Conservation (phyloP, 2,329 filamentous ascomycete species). For the Venturiaceae sp. region DNA sequence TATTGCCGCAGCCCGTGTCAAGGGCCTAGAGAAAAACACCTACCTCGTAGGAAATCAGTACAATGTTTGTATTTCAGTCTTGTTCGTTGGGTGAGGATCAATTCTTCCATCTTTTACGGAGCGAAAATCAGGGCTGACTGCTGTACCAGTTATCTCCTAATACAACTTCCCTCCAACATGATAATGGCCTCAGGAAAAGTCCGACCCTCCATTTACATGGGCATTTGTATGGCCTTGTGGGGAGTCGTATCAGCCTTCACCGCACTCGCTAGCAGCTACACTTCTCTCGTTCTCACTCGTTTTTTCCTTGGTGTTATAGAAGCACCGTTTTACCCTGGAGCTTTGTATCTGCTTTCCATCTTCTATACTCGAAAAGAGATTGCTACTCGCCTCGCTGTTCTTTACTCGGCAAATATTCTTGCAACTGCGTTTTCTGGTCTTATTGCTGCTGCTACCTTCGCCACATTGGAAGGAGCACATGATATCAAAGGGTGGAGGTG, state of each 20-base stretch:
- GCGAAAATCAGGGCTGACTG: not conserved
- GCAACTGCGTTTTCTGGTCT: conserved; percentile 31
- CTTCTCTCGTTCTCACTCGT: conserved; percentile 33
- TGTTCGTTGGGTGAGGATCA: conserved; percentile 4
- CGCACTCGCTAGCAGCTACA: conserved; percentile 33
- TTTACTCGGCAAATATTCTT: conserved; percentile 29
- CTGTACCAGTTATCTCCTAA: conserved; percentile 43
- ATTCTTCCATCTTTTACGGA: not conserved
- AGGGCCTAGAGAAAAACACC: not conserved
- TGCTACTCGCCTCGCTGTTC: conserved; percentile 24
- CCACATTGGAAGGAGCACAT: conserved; percentile 10
- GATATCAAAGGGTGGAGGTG: conserved; percentile 12
- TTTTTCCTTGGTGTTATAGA: conserved; percentile 41
- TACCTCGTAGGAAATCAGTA: not conserved
- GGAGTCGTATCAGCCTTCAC: conserved; percentile 34
- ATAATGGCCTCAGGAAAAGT: conserved; percentile 38
- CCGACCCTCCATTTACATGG: conserved; percentile 44
- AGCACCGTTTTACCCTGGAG: conserved; percentile 18
- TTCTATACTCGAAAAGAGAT: conserved; percentile 29
- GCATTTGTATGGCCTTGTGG: conserved; percentile 28
- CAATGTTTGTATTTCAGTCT: not conserved
- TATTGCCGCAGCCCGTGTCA: not conserved
- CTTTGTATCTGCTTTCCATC: conserved; percentile 21
- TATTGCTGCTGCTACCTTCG: conserved; percentile 16
- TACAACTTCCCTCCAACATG: conserved; percentile 54